Conservation (phyloP, 2,329 filamentous ascomycete genomes). For the Calonectria leucothoes region DNA sequence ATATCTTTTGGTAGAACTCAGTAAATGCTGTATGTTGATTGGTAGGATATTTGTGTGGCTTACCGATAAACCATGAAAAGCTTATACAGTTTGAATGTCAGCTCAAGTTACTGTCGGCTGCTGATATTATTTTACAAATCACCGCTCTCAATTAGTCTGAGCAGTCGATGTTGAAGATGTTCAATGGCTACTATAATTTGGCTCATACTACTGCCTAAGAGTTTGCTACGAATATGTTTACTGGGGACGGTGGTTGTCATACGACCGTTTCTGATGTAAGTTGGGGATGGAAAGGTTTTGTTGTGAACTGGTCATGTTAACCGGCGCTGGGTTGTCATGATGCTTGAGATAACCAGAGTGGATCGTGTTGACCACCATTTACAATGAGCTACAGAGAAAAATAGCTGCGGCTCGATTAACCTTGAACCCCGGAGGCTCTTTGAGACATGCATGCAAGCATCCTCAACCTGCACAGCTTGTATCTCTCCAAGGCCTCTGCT, state of each 20-base stretch:
- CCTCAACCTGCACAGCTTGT: not conserved
- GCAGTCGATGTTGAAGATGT: not conserved
- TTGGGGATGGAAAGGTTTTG: not conserved
- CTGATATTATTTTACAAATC: not conserved
- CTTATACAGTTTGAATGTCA: not conserved
- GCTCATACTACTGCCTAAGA: not conserved
- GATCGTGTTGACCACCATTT: not conserved
- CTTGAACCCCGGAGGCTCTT: too few species aligned
- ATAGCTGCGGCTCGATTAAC: too few species aligned
- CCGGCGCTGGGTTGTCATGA: not conserved
- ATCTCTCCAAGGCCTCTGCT: not conserved
- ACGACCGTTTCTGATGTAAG: not conserved
- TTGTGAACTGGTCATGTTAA: not conserved
- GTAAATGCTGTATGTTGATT: not conserved
- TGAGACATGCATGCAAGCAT: not conserved
- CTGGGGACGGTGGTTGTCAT: not conserved
- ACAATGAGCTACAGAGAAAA: not conserved
- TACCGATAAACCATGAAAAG: not conserved
- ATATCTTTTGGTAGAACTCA: not conserved
- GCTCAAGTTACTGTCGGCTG: not conserved
- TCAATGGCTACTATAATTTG: not conserved
- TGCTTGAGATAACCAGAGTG: not conserved
- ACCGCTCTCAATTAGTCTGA: not conserved
- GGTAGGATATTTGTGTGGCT: not conserved
- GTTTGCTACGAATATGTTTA: not conserved